phyloP scores from a whole-genome alignment of 176 grass and related monocot species.

The Bonia amplexicaulis region DNA sequence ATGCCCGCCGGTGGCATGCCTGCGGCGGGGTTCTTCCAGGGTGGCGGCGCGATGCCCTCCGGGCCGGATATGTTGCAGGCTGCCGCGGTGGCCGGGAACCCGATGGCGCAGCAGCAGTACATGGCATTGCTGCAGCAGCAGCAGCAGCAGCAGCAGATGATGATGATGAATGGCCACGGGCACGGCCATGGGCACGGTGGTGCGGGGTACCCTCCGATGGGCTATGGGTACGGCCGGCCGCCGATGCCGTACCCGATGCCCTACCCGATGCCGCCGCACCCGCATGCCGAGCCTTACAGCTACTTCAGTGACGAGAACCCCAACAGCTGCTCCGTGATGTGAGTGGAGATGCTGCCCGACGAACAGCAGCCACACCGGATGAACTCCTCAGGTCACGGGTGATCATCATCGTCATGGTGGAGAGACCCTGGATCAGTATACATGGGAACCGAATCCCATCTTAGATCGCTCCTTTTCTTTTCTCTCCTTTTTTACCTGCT shows the following conservation, averaged over 20 bases:
- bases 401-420: not conserved
- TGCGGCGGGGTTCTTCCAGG: conserved; percentile 42
- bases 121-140: conserved; percentile 40
- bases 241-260: conserved; percentile 34
- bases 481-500: not conserved
- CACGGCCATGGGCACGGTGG: conserved; percentile 20
- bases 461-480: not conserved
- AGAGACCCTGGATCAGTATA: not conserved
- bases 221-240: conserved; percentile 49
- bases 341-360: not conserved
- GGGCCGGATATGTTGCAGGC: conserved; percentile 52
- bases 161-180: conserved; percentile 55
- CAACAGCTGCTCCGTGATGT: conserved; percentile 76
- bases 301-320: conserved; percentile 79
- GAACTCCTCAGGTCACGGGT: not conserved
- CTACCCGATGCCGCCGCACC: conserved; percentile 33
- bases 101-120: conserved; percentile 49
- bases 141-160: conserved; percentile 21
- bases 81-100: conserved; percentile 32
- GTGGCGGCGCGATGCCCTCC: conserved; percentile 23
- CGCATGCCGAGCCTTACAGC: conserved; percentile 42
- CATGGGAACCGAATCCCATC: conserved; percentile 16
- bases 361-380: not conserved
- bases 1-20: conserved; percentile 39
- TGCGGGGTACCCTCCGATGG: conserved; percentile 47